Conservation (phyloP, 306 rosid genomes). For the Acacia acuminata region DNA sequence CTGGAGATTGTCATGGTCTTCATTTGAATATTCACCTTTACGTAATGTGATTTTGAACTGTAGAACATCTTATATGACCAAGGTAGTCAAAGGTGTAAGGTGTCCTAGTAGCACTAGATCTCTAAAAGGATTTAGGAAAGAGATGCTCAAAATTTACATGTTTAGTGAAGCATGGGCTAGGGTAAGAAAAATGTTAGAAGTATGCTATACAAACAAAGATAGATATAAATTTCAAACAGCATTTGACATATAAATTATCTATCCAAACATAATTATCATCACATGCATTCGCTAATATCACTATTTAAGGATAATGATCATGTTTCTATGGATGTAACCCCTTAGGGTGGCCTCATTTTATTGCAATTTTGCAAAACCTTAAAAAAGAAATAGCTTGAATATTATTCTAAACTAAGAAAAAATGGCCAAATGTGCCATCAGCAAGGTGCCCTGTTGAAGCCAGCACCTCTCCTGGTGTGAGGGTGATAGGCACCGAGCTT, state of each 20-base stretch:
- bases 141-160: background rate
- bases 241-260: background rate
- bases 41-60: background rate
- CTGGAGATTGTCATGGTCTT: background rate
- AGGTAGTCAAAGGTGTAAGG: background rate
- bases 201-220: background rate
- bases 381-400: background rate
- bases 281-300: too few species aligned
- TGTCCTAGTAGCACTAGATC: too few species aligned
- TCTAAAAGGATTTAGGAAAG: background rate
- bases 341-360: background rate
- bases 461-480: background rate
- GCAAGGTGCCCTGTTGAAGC: background rate
- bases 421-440: too few species aligned
- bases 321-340: background rate
- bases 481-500: background rate
- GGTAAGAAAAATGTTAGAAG: background rate
- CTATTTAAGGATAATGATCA: background rate
- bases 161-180: background rate
- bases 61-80: background rate
- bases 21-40: background rate
- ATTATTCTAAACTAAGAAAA: too few species aligned
- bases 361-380: background rate
- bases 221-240: background rate
- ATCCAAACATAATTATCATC: too few species aligned